Percentiles rank a stretch among this genome's conserved stretches.
Evolutionary conservation across 2,329 filamentous ascomycete species (phyloP).

Genomic region (Cercospora nicotianae): DNA sequence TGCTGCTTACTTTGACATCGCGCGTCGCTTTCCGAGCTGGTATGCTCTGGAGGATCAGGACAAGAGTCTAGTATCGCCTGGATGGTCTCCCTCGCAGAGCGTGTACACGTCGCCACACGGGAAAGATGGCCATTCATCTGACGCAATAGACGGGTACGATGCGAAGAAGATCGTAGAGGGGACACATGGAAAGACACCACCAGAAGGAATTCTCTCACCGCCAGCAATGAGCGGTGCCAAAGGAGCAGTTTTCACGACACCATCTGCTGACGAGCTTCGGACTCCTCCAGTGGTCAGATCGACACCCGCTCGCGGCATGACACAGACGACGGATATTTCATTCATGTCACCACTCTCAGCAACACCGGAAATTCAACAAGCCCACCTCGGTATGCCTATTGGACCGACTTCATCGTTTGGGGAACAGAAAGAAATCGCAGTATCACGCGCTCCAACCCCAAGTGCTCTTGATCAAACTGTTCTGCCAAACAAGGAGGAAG

Average conservation of each 20-base stretch:
- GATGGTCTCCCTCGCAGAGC: constrained; percentile 33
- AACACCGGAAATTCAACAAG: constrained; percentile 35
- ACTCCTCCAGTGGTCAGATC: constrained; percentile 14
- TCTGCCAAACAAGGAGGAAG: not conserved
- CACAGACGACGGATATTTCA: constrained; percentile 27
- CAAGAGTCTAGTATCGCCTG: constrained; percentile 9
- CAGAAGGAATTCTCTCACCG: not conserved
- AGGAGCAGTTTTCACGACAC: constrained; percentile 30
- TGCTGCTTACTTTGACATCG: constrained; percentile 36
- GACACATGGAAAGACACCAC: not conserved
- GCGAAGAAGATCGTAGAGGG: not conserved
- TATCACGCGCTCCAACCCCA: constrained; percentile 11
- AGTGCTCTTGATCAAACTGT: constrained; percentile 1
- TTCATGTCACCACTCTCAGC: constrained; percentile 33
- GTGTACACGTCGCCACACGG: constrained; percentile 20
- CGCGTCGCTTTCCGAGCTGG: constrained; percentile 27
- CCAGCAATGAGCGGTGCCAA: not conserved
- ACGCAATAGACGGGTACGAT: not conserved
- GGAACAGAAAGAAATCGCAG: constrained; percentile 30
- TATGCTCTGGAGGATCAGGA: not conserved
- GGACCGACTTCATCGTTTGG: constrained; percentile 31
- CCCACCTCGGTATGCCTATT: constrained; percentile 32
- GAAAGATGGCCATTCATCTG: not conserved
- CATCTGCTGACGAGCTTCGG: constrained; percentile 31
- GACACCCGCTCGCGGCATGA: constrained; percentile 15